Evolutionary conservation across 306 rosid species (phyloP), one percentile per base, ranked within the genome.

Genomic region (Prunus padus): DNA sequence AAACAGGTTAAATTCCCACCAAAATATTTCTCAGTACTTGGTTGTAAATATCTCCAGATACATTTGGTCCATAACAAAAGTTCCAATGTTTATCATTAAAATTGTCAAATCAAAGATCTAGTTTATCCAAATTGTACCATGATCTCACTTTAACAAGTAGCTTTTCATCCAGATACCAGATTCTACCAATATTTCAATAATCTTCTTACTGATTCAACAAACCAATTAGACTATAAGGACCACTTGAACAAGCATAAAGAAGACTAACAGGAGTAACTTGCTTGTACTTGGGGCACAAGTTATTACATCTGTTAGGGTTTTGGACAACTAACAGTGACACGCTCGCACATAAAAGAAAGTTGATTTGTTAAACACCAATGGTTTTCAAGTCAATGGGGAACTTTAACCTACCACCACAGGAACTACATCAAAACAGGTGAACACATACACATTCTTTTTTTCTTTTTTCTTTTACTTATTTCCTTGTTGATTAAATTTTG

Each of bases 261-360:
- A 49, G 12, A n/a, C n/a, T n/a, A n/a, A n/a, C n/a, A n/a, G n/a
- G n/a, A n/a, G n/a, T n/a, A 22, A n/a, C n/a, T n/a, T n/a, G n/a
- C n/a, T n/a, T n/a, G n/a, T n/a, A n/a, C n/a, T n/a, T n/a, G n/a
- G n/a, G n/a, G n/a, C n/a, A n/a, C n/a, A n/a, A n/a, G n/a, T n/a
- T n/a, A n/a, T n/a, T n/a, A n/a, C n/a, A n/a, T n/a, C n/a, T n/a
- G n/a, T n/a, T n/a, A n/a, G n/a, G n/a, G n/a, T n/a, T n/a, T n/a
- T n/a, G n/a, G n/a, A n/a, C n/a, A n/a, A n/a, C 10, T 22, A 44
- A 23, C 4, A 46, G 19, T 93, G 62, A 93, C 97, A 14, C n/a
- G n/a, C n/a, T n/a, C n/a, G n/a, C n/a, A n/a, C n/a, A n/a, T n/a
- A n/a, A n/a, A n/a, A n/a, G n/a, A n/a, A n/a, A n/a, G n/a, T n/a